phyloP scores from a whole-genome alignment of 257 asterid species.

The Nicotiana knightiana region DNA sequence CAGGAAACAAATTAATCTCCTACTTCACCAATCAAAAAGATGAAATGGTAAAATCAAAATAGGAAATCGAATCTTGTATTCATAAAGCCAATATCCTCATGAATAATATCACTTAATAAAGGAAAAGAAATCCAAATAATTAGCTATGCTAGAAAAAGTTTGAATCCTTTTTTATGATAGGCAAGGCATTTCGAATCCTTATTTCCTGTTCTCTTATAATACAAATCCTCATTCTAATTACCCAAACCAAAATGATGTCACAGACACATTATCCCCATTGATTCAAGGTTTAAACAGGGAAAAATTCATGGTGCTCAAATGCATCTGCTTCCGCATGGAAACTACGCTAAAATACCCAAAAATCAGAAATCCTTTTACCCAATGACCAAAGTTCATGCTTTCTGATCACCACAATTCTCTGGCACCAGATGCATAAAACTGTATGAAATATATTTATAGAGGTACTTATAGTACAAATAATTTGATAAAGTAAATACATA shows the following conservation, averaged over 20 bases:
- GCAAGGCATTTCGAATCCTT: background rate
- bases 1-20: background rate
- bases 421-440: background rate
- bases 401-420: background rate
- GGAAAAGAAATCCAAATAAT: background rate
- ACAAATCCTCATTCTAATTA: background rate
- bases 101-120: background rate
- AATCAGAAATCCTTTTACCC: background rate
- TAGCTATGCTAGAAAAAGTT: background rate
- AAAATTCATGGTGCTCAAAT: background rate
- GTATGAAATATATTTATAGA: background rate
- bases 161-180: background rate
- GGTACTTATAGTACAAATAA: background rate
- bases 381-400: background rate
- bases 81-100: background rate
- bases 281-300: background rate
- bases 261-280: background rate
- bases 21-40: background rate
- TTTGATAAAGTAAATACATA: background rate
- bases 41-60: background rate
- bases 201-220: background rate
- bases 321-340: background rate
- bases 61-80: background rate
- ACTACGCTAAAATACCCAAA: background rate
- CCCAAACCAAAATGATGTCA: background rate